phyloP scores from a whole-genome alignment of 1,284 basidiomycete genomes.

The Agaricales sp. region DNA sequence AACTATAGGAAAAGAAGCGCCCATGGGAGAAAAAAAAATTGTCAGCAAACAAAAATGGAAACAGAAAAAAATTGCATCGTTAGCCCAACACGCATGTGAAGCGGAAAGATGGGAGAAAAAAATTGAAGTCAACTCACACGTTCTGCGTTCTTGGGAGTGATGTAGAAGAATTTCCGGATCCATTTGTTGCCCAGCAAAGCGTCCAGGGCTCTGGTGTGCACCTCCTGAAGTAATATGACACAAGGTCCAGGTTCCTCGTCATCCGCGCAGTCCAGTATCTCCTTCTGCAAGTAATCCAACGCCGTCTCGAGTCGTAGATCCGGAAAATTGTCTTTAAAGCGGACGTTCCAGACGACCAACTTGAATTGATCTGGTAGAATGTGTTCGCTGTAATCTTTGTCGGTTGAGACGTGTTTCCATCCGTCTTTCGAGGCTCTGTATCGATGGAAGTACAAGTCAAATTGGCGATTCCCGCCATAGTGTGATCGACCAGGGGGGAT shows the following conservation, averaged over 20 bases:
- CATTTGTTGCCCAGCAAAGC: constrained; percentile 43
- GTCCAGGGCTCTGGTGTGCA: constrained; percentile 31
- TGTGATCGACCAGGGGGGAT: background rate
- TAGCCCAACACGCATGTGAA: too few species aligned
- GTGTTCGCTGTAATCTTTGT: constrained; percentile 8
- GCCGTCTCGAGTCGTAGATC: constrained; percentile 33
- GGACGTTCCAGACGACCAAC: constrained; percentile 61
- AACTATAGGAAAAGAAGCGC: background rate
- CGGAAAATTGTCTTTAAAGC: constrained; percentile 28
- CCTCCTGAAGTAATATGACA: constrained; percentile 58
- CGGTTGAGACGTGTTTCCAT: constrained; percentile 13
- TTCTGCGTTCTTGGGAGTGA: constrained; percentile 38
- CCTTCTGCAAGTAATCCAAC: constrained; percentile 40
- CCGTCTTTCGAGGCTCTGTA: background rate
- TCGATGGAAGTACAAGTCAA: background rate
- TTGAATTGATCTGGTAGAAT: constrained; percentile 32
- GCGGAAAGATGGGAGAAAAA: too few species aligned
- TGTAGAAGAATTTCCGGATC: constrained; percentile 47
- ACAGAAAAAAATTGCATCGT: too few species aligned
- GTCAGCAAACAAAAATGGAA: background rate
- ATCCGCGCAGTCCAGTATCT: background rate
- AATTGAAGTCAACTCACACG: constrained; percentile 16
- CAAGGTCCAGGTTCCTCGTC: constrained; percentile 32
- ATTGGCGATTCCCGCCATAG: background rate
- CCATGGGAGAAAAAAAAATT: background rate